Percentiles rank a stretch among this genome's conserved stretches.
These are phyloP conservation scores for Calophaca sinica DNA, from an alignment of 306 rosid genomes.

Conservation along the genomic window DNA sequence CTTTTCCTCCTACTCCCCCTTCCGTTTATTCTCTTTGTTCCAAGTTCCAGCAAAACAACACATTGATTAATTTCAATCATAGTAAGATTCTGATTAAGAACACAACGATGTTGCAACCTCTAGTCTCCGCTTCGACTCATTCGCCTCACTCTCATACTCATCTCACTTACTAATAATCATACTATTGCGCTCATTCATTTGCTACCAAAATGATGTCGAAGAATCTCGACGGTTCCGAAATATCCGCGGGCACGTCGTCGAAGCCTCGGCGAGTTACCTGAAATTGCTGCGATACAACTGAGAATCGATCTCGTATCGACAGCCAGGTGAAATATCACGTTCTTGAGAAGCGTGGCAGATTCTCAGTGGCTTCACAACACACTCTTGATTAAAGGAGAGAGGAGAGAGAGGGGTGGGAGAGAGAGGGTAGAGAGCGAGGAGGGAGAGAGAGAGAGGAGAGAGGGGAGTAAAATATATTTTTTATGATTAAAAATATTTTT, in stretches of 20 bases:
- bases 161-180: too few species aligned
- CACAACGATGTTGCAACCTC: not conserved
- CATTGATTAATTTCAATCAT: slow-evolving; percentile 22
- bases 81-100: not conserved
- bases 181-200: not conserved
- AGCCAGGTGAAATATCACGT: slow-evolving; percentile 62
- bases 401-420: too few species aligned
- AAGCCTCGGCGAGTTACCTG: slow-evolving; percentile 66
- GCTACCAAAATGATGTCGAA: slow-evolving; percentile 53
- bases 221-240: slow-evolving; percentile 46
- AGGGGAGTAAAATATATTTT: too few species aligned
- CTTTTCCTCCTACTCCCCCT: not conserved
- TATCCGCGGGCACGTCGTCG: slow-evolving; percentile 51
- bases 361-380: slow-evolving; percentile 68
- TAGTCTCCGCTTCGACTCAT: not conserved
- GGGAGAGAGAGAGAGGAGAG: too few species aligned
- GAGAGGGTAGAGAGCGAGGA: too few species aligned
- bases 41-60: slow-evolving; percentile 29
- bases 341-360: slow-evolving; percentile 63
- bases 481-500: too few species aligned
- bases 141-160: too few species aligned
- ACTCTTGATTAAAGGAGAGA: too few species aligned
- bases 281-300: slow-evolving; percentile 47
- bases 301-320: slow-evolving; percentile 81
- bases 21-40: slow-evolving; percentile 44